Base-by-base conservation (phyloP, 805 yeast species). In the Monosporozyma siamensis region DNA sequence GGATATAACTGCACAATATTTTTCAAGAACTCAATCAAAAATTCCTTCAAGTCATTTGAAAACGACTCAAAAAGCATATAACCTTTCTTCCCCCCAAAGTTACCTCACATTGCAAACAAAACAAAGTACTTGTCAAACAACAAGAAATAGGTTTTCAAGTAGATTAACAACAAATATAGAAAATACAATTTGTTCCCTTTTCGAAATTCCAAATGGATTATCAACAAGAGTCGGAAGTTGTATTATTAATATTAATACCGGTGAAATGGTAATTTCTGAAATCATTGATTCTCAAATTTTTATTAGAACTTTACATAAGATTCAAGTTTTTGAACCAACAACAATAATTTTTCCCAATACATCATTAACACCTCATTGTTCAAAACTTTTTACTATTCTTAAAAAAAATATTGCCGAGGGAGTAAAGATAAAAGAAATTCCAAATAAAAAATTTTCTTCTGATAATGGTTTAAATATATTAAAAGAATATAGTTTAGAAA, bases 281-380 rank as follows among this genome's bases (percentile, higher is more conserved):
- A 55, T 66, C 11, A 53, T 63, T 15, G 77, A 72, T 48, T 66
- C 76, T 0, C 74, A 67, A 46, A 70, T 74, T 0, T 70, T 60
- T 43, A 69, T 70, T 2, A 54, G 74, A 36, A 68, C 74, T 0
- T 51, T 72, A 7, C 70, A 72, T 45, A 67, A 66, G 44, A 40
- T 70, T 0, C 61, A 59, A 15, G 53, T 69, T 1, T 55, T 54
- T 36, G 50, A 54, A 9, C 69, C 68, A 0, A 49, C 63, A 3
- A 69, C 64, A 24, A 56, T 70, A 4, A 43, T 68, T 8, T 39
- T 70, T 6, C 68, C 74, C 2, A 43, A 39, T 9, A 43, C 54
- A 3, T 59, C 61, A 6, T 14, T 58, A 1, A 25, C 44, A 0
- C 67, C 67, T 1, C 35, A 32, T 3, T 48, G 46, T 12, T 57